phyloP scores from a whole-genome alignment of 768 basidiomycete genomes.

The Aureoboletus auriporus region DNA sequence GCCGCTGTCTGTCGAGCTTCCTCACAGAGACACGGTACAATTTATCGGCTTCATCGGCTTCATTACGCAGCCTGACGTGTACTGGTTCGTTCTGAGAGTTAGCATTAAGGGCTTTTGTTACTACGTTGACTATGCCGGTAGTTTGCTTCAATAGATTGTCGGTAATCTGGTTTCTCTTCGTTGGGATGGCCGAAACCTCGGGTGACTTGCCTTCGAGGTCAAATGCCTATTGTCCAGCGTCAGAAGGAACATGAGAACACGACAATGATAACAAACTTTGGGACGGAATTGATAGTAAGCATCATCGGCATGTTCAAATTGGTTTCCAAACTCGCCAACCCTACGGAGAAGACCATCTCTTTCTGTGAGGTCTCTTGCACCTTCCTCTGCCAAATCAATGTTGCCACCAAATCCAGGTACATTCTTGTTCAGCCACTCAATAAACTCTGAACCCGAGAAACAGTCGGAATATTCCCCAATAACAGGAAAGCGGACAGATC shows the following conservation, averaged over 20 bases:
- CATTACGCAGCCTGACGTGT: conserved; percentile 65
- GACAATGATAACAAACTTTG: conserved; percentile 45
- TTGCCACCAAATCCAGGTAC: conserved; percentile 76
- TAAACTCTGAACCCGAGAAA: conserved; percentile 88
- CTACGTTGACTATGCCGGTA: conserved; percentile 62
- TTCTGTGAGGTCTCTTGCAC: conserved; percentile 50
- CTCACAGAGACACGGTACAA: conserved; percentile 77
- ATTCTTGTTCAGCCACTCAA: conserved; percentile 75
- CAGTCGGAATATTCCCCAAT: conserved; percentile 82
- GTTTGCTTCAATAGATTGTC: conserved; percentile 68
- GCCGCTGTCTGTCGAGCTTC: conserved; percentile 78
- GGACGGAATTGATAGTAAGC: conserved; percentile 83
- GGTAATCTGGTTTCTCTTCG: conserved; percentile 35
- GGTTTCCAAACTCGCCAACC: conserved; percentile 79
- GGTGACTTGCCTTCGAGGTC: conserved; percentile 23
- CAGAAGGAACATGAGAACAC: conserved; percentile 22
- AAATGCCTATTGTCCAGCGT: conserved; percentile 22
- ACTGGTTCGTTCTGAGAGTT: conserved; percentile 53
- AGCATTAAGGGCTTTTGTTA: conserved; percentile 64
- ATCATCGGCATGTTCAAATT: conserved; percentile 72
- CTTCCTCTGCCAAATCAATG: conserved; percentile 75
- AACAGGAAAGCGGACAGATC: conserved; percentile 70
- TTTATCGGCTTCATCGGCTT: conserved; percentile 80
- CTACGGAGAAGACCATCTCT: conserved; percentile 59
- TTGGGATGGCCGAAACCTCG: conserved; percentile 18